Base-by-base conservation (phyloP, 371 early-diverging fungal species). In the Saksenaea oblongispora region DNA sequence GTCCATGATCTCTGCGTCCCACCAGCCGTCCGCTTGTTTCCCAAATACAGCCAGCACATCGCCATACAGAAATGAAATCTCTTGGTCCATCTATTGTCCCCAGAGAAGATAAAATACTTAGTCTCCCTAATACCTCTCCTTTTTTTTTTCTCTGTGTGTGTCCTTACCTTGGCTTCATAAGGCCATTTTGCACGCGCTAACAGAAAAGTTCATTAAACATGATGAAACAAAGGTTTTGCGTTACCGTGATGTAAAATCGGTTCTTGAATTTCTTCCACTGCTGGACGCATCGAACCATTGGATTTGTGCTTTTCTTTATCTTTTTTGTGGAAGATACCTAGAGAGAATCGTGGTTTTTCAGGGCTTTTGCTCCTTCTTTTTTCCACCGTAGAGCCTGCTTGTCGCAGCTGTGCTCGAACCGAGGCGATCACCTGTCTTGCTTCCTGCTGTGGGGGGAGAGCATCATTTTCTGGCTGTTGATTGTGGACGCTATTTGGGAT, bases 11-110 rank as follows among this genome's bases (percentile, higher is more conserved):
- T 79, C 80, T 1, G 80, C 83, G 36, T 69, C 68, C 83, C 83
- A 82, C 83, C 83, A 82, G 5, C 83, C 83, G 64, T 82, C 83
- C 3, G 61, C 54, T 63, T 82, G 83, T 56, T 78, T 76, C 24
- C 63, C 57, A 37, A 78, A 5, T 18, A 82, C 66, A 9, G 76
- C 78, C 53, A 82, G 15, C 0, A 71, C 64, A 58, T 82, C 83
- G 15, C 79, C 78, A 22, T 64, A 66, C 34, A 58, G 54, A 62
- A 82, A 78, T 1, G 74, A 66, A 69, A 56, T 56, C 22, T 37
- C 39, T 34, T 34, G 39, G 18, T 58, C 31, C 37, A 37, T 37
- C 37, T 34, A 17, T 26, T 3, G 0, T 9, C 35, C n/a, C 8
- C n/a, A 31, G 18, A 56, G 28, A 56, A 22, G 22, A 56, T 26